Evolutionary conservation across 441 rosid species (phyloP).

Genomic region (Jatropha multifida): DNA sequence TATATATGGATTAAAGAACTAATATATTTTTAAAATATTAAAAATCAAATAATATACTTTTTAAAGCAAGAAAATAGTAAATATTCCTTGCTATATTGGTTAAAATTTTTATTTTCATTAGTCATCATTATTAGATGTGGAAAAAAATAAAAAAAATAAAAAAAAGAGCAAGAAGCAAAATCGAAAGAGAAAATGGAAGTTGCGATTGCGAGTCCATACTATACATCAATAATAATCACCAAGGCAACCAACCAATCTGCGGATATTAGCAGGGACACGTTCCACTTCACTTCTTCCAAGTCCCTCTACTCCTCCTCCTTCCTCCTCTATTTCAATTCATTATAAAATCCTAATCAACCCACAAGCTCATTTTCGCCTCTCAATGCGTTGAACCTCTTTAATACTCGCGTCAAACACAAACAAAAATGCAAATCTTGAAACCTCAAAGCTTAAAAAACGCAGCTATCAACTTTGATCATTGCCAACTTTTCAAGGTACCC

Average conservation of each 20-base stretch:
- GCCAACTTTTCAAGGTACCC: conserved; percentile 11
- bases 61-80: no score
- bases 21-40: no score
- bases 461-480: background rate
- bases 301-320: background rate
- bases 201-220: no score
- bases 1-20: no score
- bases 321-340: background rate
- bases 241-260: background rate
- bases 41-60: no score
- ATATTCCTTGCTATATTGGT: no score
- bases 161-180: no score
- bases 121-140: no score
- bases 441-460: background rate
- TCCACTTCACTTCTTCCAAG: background rate
- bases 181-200: no score
- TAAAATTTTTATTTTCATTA: no score
- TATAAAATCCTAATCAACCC: background rate
- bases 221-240: no score
- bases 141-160: no score
- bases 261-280: conserved; percentile 28
- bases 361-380: background rate
- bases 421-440: conserved; percentile 19
- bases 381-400: background rate
- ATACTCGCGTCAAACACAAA: background rate